Percentiles rank a stretch among this genome's conserved stretches.
Evolutionary conservation across 352 stramenopile genomes (phyloP).

Genomic region (Blastocystis sp.): DNA sequence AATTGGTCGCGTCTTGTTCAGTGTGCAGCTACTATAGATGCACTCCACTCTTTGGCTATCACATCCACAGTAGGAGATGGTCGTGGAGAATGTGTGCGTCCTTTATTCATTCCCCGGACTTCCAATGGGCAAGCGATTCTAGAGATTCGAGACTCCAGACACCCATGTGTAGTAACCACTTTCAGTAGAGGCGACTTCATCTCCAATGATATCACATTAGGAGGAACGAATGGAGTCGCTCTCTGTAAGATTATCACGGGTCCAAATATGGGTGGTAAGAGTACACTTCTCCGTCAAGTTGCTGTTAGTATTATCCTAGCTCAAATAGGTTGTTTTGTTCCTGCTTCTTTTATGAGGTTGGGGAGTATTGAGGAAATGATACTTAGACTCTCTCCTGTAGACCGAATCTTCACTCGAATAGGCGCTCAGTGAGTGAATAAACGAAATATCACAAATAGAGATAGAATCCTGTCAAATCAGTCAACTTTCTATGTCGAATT

Average conservation of each 20-base stretch:
- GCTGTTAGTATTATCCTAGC: constrained; percentile 94
- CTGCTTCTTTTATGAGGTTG: constrained; percentile 76
- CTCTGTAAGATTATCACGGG: constrained; percentile 79
- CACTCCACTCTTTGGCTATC: constrained; percentile 86
- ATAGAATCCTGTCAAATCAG: constrained; percentile 94
- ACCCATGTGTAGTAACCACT: constrained; percentile 85
- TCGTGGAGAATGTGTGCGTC: constrained; percentile 74
- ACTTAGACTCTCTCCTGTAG: constrained; percentile 88
- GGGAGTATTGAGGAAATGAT: neutral
- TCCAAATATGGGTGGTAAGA: constrained; percentile 98
- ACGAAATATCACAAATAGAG: constrained; percentile 70
- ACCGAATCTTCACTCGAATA: constrained; percentile 99
- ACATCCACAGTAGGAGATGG: constrained; percentile 89
- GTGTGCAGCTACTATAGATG: constrained; percentile 88
- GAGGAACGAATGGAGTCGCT: constrained; percentile 73
- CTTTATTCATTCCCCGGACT: constrained; percentile 74
- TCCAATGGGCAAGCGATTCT: constrained; percentile 75
- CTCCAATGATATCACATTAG: constrained; percentile 89
- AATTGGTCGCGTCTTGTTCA: constrained; percentile 88
- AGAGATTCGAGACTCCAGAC: constrained; percentile 86
- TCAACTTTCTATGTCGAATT: constrained; percentile 99
- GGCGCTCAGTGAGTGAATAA: constrained; percentile 79
- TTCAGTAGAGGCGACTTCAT: constrained; percentile 84
- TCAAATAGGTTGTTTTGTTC: constrained; percentile 98
- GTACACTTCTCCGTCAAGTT: constrained; percentile 93